A percentile compares a stretch with the other conserved stretches of the same genome.
phyloP scores from a whole-genome alignment of 495 filamentous ascomycete genomes.

The Xylona heveae region DNA sequence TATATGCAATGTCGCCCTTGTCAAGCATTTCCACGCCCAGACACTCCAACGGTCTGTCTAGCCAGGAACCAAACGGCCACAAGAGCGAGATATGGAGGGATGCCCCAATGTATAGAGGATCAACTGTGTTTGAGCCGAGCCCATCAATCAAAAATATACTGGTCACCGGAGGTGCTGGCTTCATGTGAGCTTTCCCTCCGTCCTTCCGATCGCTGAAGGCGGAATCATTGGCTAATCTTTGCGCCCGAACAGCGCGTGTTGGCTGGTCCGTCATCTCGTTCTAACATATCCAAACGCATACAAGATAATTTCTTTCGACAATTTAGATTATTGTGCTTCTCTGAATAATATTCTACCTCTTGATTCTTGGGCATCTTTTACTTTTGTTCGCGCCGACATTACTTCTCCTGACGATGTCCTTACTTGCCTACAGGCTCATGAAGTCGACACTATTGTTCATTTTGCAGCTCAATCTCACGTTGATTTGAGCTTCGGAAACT shows the following conservation, averaged over 20 bases:
- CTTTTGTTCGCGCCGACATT: slow-evolving; percentile 53
- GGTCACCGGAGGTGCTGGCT: slow-evolving; percentile 51
- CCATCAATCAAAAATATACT: slow-evolving; percentile 47
- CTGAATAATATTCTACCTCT: slow-evolving; percentile 46
- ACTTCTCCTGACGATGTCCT: slow-evolving; percentile 37
- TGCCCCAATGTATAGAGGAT: slow-evolving; percentile 39
- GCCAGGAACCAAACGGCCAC: too few species aligned
- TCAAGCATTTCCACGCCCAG: too few species aligned
- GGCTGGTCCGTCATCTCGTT: slow-evolving; percentile 49
- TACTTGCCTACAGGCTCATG: slow-evolving; percentile 32
- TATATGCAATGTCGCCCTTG: too few species aligned
- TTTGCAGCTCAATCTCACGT: slow-evolving; percentile 61
- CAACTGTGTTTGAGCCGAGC: slow-evolving; percentile 38
- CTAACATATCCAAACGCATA: slow-evolving; percentile 44
- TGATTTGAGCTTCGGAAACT: slow-evolving; percentile 49
- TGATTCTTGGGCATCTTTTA: slow-evolving; percentile 40
- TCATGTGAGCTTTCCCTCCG: slow-evolving; percentile 30
- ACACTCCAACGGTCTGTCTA: too few species aligned
- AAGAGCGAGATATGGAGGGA: slow-evolving; percentile 48
- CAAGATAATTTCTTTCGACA: slow-evolving; percentile 57
- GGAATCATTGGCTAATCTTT: neutral
- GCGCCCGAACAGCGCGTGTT: slow-evolving; percentile 30
- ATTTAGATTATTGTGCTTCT: slow-evolving; percentile 51
- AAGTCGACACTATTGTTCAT: slow-evolving; percentile 56
- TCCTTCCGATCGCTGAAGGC: neutral